Evolutionary conservation across 306 rosid species (phyloP), one percentile per base, ranked within the genome.

Genomic region (Albizia julibrissin): DNA sequence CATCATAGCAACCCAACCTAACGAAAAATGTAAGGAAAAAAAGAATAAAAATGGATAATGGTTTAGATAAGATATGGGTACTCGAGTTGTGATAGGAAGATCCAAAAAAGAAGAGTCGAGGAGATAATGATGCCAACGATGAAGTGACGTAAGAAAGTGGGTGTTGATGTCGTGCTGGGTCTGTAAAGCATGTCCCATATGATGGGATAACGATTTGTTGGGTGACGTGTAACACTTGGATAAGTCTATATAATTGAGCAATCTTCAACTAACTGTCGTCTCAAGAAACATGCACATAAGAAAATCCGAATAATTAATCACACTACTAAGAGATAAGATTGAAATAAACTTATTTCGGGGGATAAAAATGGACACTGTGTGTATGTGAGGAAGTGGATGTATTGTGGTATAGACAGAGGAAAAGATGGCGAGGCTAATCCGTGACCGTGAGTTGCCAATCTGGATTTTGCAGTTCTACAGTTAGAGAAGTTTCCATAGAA

Each of bases 371-470:
- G 49, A 1, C 49, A 22, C 3, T 42, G 49, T 27, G 56, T 67
- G 83, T 7, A 13, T 47, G 83, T 8, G 65, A 31, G 67, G 22
- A 15, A 49, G 77, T 70, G 44, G 21, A 50, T 46, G 54, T 47
- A 26, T 15, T 26, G 54, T 44, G 59, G 69, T 49, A 33, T 49
- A 86, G 82, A 83, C 43, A 10, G 49, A 10, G 56, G 85, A 77
- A 81, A 84, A 84, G 81, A 89, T 90, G 94, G 69, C 75, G 84
- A 87, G 89, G 90, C 82, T 82, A 82, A 90, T 86, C 77, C 79
- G 97, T 91, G 74, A 58, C 65, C 65, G 65, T 58, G 65, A 58
- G 89, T 92, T 82, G 26, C 69, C 72, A 69, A 43, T 65, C 24
- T 50, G 44, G n/a, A 66, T 2, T 31, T 22, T 66, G 43, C 40